A percentile compares a stretch with the other conserved stretches of the same genome.
Evolutionary conservation across 306 rosid species (phyloP).

Genomic region (Sicyos baderoa): DNA sequence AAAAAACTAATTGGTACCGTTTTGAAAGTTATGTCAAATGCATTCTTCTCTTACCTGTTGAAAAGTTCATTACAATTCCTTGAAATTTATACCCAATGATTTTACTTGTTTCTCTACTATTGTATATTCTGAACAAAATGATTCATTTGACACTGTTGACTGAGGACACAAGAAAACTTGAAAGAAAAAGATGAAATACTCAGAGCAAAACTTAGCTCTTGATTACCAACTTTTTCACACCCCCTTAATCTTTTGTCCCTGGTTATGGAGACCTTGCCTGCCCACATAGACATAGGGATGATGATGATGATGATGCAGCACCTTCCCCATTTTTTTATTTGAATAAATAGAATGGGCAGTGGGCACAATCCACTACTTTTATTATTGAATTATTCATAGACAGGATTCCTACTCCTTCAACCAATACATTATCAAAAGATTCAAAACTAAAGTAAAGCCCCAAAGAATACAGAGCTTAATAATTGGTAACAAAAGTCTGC

Average conservation of each 20-base stretch:
- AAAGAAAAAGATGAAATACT: not conserved
- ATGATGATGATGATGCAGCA: conserved; percentile 13
- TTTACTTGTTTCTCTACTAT: not conserved
- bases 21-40: not conserved
- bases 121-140: conserved; percentile 14
- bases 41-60: not conserved
- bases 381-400: conserved; percentile 10
- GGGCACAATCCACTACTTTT: conserved; percentile 7
- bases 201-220: conserved; percentile 2
- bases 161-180: not conserved
- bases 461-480: not conserved
- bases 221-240: conserved; percentile 7
- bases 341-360: not conserved
- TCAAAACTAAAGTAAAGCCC: conserved; percentile 5
- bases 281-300: conserved; percentile 12
- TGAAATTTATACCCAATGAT: not conserved
- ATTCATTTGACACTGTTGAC: not conserved
- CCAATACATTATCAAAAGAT: conserved; percentile 13
- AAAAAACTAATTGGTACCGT: not conserved
- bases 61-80: not conserved
- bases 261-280: conserved; percentile 7
- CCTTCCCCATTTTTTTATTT: conserved; percentile 6
- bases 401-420: conserved; percentile 11
- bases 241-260: conserved; percentile 9
- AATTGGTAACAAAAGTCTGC: conserved; percentile 18